A percentile compares a stretch with the other conserved stretches of the same genome.
Evolutionary conservation across 306 rosid species (phyloP).

Genomic region (Fagus sylvatica): DNA sequence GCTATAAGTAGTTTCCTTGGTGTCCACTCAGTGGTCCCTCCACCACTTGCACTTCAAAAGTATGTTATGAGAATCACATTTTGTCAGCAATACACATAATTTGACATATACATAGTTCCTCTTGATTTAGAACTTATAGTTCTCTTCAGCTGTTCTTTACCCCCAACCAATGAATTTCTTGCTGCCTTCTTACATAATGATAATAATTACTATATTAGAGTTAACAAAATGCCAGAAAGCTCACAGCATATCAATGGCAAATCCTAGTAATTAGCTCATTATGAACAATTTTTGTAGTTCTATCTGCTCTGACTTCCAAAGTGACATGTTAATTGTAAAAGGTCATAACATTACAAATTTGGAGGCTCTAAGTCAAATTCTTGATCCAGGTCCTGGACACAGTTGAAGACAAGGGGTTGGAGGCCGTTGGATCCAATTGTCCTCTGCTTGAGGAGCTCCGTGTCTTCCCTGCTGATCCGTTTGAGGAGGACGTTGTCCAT

Average conservation of each 20-base stretch:
- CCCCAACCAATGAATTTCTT: not conserved
- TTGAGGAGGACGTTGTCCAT: conserved; percentile 46
- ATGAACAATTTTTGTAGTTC: not conserved
- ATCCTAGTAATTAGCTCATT: not conserved
- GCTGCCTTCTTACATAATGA: not conserved
- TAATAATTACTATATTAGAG: too few relatives aligned
- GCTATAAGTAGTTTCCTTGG: not conserved
- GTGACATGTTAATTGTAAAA: not conserved
- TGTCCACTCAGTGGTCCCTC: not conserved
- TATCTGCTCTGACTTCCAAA: not conserved
- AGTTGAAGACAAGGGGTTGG: conserved; percentile 78
- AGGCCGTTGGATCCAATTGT: conserved; percentile 74
- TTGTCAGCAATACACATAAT: too few relatives aligned
- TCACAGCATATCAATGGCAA: not conserved
- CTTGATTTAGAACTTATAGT: too few relatives aligned
- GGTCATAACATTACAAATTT: not conserved
- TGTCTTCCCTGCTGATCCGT: conserved; percentile 74
- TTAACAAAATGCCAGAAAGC: not conserved
- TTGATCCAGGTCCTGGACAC: conserved; percentile 72
- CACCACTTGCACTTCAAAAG: not conserved
- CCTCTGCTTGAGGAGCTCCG: conserved; percentile 89
- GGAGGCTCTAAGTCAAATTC: conserved; percentile 1
- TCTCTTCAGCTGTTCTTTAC: too few relatives aligned
- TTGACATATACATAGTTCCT: too few relatives aligned
- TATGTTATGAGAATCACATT: too few relatives aligned